Percentiles rank a stretch among this genome's conserved stretches.
These are phyloP conservation scores for Kodamaea neixiangensis DNA, from an alignment of 805 yeast genomes.

Conservation along the genomic window DNA sequence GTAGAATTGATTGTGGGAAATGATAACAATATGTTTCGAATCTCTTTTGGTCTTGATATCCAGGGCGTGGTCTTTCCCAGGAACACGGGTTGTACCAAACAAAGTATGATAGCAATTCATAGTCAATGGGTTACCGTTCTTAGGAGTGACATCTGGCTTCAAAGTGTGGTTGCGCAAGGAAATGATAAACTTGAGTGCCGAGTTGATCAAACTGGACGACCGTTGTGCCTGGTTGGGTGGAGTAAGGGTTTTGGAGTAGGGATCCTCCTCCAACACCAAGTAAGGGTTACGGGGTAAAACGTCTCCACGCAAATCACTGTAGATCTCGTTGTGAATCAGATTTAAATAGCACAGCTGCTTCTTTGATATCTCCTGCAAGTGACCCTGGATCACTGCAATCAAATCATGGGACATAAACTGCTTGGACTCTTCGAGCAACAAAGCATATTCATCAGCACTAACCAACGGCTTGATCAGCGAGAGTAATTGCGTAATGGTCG, in stretches of 20 bases:
- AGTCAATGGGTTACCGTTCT: constrained; percentile 52
- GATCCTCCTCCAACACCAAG: constrained; percentile 73
- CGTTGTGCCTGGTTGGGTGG: constrained; percentile 69
- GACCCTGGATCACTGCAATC: constrained; percentile 52
- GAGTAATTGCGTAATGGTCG: constrained; percentile 55
- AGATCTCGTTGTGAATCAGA: constrained; percentile 51
- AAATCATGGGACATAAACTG: constrained; percentile 46
- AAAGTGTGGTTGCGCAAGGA: constrained; percentile 56
- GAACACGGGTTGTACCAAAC: constrained; percentile 67
- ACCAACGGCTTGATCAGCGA: constrained; percentile 62
- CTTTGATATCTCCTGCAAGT: constrained; percentile 48
- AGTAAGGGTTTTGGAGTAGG: constrained; percentile 52
- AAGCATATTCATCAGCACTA: constrained; percentile 50
- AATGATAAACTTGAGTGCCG: constrained; percentile 65
- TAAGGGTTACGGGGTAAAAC: constrained; percentile 79
- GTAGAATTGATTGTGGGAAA: constrained; percentile 54
- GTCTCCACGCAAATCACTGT: constrained; percentile 65
- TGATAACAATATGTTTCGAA: constrained; percentile 51
- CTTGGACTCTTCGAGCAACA: constrained; percentile 45
- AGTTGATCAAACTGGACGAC: constrained; percentile 65
- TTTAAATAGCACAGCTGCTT: constrained; percentile 54
- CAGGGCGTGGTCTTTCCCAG: constrained; percentile 26
- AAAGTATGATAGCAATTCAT: constrained; percentile 69
- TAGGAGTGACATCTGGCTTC: constrained; percentile 59
- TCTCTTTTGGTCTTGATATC: constrained; percentile 17